A percentile compares a stretch with the other conserved stretches of the same genome.
Evolutionary conservation across 306 rosid species (phyloP).

Genomic region (Quercus wislizeni): DNA sequence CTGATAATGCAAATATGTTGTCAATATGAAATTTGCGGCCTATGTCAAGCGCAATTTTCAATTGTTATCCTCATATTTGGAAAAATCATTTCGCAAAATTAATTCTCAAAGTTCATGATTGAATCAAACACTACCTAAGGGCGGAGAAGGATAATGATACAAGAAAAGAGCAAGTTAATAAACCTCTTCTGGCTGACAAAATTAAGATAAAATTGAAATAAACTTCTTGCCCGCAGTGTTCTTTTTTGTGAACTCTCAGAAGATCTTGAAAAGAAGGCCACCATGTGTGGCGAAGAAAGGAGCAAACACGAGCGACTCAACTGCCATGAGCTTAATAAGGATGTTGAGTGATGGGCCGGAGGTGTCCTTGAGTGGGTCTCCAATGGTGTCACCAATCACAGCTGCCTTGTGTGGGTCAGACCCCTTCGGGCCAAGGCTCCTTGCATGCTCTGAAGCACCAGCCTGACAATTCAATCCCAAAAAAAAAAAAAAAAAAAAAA

Average conservation of each 20-base stretch:
- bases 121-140: conserved; percentile 24
- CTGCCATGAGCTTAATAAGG: conserved; percentile 79
- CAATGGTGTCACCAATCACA: conserved; percentile 76
- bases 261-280: conserved; percentile 65
- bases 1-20: not conserved
- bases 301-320: conserved; percentile 61
- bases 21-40: not conserved
- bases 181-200: not conserved
- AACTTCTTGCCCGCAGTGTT: conserved; percentile 14
- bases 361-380: conserved; percentile 74
- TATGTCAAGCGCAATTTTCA: not conserved
- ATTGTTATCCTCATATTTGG: not conserved
- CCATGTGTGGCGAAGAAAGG: conserved; percentile 76
- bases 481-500: no score
- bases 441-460: conserved; percentile 70
- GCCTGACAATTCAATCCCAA: conserved; percentile 36
- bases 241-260: conserved; percentile 21
- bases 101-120: conserved; percentile 26
- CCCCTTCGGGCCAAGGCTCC: conserved; percentile 66
- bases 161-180: conserved; percentile 15
- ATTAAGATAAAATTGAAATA: not conserved
- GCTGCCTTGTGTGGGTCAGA: conserved; percentile 76
- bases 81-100: conserved; percentile 8
- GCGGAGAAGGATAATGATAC: conserved; percentile 24
- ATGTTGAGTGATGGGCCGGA: conserved; percentile 80